phyloP scores from a whole-genome alignment of 371 early-diverging fungal genomes.

The Smittium culicis region DNA sequence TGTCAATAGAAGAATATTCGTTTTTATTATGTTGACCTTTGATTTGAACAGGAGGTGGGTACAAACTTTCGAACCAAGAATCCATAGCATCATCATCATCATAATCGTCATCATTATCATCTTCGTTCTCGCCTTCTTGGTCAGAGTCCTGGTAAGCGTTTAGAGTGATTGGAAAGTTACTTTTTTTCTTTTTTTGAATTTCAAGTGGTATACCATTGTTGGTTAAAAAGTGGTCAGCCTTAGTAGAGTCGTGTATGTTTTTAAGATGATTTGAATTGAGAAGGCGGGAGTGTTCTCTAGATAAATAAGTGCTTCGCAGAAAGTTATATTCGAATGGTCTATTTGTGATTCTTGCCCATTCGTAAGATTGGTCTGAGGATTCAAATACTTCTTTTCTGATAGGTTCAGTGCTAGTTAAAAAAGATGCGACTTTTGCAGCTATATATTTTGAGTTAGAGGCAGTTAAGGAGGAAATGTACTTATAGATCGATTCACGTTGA shows the following conservation, averaged over 20 bases:
- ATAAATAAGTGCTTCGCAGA: not conserved
- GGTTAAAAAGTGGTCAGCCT: not conserved
- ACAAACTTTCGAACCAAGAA: not conserved
- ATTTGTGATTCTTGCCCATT: constrained; percentile 1
- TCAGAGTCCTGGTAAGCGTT: not conserved
- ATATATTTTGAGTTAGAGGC: not conserved
- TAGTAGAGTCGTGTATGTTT: too few relatives aligned
- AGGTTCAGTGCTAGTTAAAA: not conserved
- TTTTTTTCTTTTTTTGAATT: not conserved
- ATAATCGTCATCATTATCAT: not conserved
- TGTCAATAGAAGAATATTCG: not conserved
- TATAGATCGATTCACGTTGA: not conserved
- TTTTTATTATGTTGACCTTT: not conserved
- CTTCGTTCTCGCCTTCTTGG: not conserved
- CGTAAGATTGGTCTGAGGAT: not conserved
- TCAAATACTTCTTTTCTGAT: not conserved
- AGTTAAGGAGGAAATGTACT: not conserved
- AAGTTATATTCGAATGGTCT: constrained; percentile 4
- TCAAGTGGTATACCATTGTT: too few relatives aligned
- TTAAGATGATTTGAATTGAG: not conserved
- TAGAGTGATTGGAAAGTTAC: not conserved
- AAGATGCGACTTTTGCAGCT: not conserved
- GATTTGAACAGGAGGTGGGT: not conserved
- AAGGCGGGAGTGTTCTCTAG: not conserved
- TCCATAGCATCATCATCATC: not conserved